Conservation (phyloP, 257 asterid species). For the Ilex aquifolium region DNA sequence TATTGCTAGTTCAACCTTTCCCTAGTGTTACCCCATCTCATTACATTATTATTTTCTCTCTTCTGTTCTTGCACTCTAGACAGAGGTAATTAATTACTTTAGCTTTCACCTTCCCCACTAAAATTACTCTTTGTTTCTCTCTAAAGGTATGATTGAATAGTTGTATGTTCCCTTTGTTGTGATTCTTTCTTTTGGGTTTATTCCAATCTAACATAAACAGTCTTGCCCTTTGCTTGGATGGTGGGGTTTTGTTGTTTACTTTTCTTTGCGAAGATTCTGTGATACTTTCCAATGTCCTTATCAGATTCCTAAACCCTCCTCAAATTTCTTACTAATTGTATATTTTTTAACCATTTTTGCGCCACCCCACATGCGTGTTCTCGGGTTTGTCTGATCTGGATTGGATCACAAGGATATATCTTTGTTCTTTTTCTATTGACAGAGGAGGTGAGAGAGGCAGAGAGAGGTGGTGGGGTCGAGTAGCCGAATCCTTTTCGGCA, state of each 20-base stretch:
- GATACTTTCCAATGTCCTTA: slow-evolving; percentile 17
- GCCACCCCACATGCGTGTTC: slow-evolving; percentile 43
- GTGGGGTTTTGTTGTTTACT: slow-evolving; percentile 25
- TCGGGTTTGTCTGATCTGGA: slow-evolving; percentile 53
- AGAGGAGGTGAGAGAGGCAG: slow-evolving; percentile 5
- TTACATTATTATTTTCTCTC: background rate
- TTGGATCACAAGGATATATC: slow-evolving; percentile 35
- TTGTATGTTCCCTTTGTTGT: background rate
- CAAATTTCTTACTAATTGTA: slow-evolving; percentile 10
- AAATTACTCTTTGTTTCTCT: background rate
- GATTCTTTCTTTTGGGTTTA: background rate
- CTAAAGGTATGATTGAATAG: background rate
- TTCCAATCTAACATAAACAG: background rate
- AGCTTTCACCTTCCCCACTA: background rate
- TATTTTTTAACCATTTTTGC: slow-evolving; percentile 16
- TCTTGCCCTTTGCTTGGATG: slow-evolving; percentile 30
- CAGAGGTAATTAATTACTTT: background rate
- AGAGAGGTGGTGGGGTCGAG: slow-evolving; percentile 19
- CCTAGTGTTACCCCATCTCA: background rate
- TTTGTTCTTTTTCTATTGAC: slow-evolving; percentile 11
- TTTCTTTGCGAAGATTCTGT: slow-evolving; percentile 21
- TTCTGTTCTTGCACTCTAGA: background rate
- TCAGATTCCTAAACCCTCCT: slow-evolving; percentile 20
- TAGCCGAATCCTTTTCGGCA: slow-evolving; percentile 8
- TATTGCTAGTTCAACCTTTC: background rate